These are phyloP conservation scores for Zostera marina DNA, from an alignment of 116 monocot genomes.

Conservation along the genomic window DNA sequence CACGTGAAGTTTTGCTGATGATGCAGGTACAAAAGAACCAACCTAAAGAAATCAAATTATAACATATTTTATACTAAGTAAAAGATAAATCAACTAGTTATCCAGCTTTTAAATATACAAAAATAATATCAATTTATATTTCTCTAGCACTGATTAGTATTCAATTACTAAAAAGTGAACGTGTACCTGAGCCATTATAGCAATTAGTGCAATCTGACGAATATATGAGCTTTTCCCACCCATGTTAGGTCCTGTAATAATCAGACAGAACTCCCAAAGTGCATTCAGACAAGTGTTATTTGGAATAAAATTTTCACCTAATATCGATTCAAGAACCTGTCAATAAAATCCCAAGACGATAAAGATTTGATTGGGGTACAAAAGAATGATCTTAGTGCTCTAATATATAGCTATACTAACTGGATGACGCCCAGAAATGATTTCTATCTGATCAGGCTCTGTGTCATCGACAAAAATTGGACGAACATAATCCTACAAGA, in stretches of 20 bases:
- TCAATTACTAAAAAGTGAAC: conserved; percentile 2
- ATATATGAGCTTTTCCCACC: conserved; percentile 99
- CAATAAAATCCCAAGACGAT: neutral
- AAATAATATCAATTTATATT: neutral
- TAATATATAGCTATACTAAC: conserved; percentile 16
- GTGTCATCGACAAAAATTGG: conserved; percentile 69
- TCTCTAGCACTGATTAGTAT: neutral
- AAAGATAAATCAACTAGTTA: no score
- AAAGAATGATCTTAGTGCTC: neutral
- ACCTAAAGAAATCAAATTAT: conserved; percentile 48
- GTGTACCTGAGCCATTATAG: conserved; percentile 92
- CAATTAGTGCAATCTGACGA: conserved; percentile 92
- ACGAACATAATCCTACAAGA: conserved; percentile 71
- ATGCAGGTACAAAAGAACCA: conserved; percentile 98
- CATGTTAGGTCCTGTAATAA: conserved; percentile 97
- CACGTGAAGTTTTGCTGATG: conserved; percentile 65
- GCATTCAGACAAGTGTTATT: conserved; percentile 71
- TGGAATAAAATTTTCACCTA: conserved; percentile 84
- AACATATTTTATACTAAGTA: neutral
- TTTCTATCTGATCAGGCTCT: conserved; percentile 68
- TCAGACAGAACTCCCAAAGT: conserved; percentile 66
- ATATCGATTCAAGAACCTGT: conserved; percentile 68
- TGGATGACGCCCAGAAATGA: conserved; percentile 72
- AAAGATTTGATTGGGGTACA: neutral
- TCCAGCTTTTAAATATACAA: neutral